These are phyloP conservation scores for Sarocladium brachiariae DNA, from an alignment of 2,329 filamentous ascomycete genomes.

Conservation along the genomic window DNA sequence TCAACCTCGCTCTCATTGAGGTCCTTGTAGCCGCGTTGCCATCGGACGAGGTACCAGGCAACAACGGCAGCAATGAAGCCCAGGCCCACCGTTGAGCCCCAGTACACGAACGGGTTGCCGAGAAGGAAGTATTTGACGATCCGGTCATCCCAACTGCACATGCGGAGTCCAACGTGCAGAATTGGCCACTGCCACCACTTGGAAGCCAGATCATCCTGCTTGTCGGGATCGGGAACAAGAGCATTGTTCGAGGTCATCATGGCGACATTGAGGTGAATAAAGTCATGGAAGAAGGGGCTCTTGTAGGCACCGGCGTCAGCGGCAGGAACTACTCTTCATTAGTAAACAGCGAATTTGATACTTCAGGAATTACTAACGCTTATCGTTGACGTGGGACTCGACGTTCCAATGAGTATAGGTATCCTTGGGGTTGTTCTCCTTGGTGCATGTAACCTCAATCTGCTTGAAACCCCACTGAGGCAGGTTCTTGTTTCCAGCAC, in stretches of 20 bases:
- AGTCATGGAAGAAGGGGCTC: conserved; percentile 96
- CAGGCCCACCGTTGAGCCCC: conserved; percentile 79
- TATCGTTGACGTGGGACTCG: conserved; percentile 90
- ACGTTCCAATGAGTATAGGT: conserved; percentile 99
- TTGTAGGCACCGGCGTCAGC: conserved; percentile 88
- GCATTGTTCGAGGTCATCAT: conserved; percentile 99
- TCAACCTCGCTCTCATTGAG: conserved; percentile 76
- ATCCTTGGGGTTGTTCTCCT: conserved; percentile 86
- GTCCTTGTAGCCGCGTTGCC: conserved; percentile 90
- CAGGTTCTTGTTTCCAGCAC: conserved; percentile 90
- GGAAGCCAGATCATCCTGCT: conserved; percentile 96
- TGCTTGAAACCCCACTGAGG: conserved; percentile 99
- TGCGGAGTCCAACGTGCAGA: conserved; percentile 87
- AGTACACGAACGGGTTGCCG: conserved; percentile 93
- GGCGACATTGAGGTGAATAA: conserved; percentile 94
- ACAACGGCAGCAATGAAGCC: conserved; percentile 66
- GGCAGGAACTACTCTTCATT: conserved; percentile 60
- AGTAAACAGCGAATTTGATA: conserved; percentile 18
- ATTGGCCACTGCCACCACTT: conserved; percentile 99
- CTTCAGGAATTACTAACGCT: conserved; percentile 53
- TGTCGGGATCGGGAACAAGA: conserved; percentile 93
- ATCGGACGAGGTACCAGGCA: conserved; percentile 81
- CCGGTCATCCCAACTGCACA: conserved; percentile 97
- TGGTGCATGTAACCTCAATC: conserved; percentile 93
- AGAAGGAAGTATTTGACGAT: conserved; percentile 98